A percentile compares a stretch with the other conserved stretches of the same genome.
These are phyloP conservation scores for Xylariaceae sp. DNA, from an alignment of 2,329 filamentous ascomycete genomes.

Conservation along the genomic window DNA sequence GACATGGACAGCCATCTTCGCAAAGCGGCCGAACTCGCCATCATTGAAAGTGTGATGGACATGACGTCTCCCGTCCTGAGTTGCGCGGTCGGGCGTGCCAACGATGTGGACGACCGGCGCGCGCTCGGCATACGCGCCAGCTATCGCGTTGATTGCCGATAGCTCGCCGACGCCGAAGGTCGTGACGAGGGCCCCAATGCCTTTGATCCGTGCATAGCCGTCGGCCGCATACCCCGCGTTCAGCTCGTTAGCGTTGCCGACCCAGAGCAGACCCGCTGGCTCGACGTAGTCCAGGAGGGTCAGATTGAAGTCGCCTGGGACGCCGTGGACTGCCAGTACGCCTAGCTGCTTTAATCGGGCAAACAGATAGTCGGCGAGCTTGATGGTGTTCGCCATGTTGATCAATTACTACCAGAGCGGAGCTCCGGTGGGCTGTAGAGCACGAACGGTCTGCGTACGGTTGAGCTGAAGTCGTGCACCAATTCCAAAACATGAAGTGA, in stretches of 20 bases:
- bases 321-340: constrained; percentile 44
- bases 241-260: constrained; percentile 57
- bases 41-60: constrained; percentile 58
- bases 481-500: too few species aligned
- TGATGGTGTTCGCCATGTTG: constrained; percentile 19
- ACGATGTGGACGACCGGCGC: constrained; percentile 58
- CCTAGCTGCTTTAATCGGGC: constrained; percentile 41
- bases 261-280: constrained; percentile 38
- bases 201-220: constrained; percentile 55
- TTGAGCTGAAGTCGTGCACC: too few species aligned
- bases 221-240: constrained; percentile 58
- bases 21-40: constrained; percentile 50
- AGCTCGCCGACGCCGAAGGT: constrained; percentile 59
- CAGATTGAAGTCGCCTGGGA: constrained; percentile 44
- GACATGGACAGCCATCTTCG: constrained; percentile 47
- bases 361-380: constrained; percentile 37
- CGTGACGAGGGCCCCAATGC: constrained; percentile 49
- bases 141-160: constrained; percentile 58
- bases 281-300: constrained; percentile 37
- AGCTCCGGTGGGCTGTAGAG: too few species aligned
- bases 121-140: constrained; percentile 56
- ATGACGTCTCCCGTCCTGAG: constrained; percentile 41
- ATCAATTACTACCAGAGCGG: background rate
- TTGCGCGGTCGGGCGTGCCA: constrained; percentile 45
- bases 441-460: too few species aligned